These are phyloP conservation scores for Catharanthus roseus DNA, from an alignment of 257 asterid genomes.

Conservation along the genomic window DNA sequence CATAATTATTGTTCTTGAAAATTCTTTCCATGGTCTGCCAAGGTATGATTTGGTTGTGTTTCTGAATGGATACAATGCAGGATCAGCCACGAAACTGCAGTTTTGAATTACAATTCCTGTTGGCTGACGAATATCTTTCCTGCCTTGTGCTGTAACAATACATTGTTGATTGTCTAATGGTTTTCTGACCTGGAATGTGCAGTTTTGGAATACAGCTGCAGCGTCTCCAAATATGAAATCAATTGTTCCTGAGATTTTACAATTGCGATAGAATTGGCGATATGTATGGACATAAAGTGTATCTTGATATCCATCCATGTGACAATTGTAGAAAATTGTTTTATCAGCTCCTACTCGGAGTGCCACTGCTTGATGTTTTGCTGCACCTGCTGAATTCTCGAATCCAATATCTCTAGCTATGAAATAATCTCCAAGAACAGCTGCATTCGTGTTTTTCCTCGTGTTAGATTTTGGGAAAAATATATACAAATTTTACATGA, in stretches of 20 bases:
- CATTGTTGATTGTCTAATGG: constrained; percentile 59
- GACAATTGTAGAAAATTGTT: constrained; percentile 60
- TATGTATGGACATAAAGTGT: constrained; percentile 69
- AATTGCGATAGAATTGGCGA: constrained; percentile 71
- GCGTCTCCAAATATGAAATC: constrained; percentile 80
- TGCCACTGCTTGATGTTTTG: constrained; percentile 80
- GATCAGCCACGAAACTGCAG: constrained; percentile 56
- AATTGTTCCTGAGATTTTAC: constrained; percentile 73
- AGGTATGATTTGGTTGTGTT: constrained; percentile 44
- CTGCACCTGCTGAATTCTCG: constrained; percentile 75
- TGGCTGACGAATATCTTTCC: constrained; percentile 67
- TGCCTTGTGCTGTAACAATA: constrained; percentile 80
- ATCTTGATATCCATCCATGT: constrained; percentile 80
- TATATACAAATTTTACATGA: neutral
- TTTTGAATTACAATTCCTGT: constrained; percentile 65
- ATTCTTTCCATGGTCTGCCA: constrained; percentile 81
- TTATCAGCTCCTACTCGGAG: constrained; percentile 66
- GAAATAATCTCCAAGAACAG: constrained; percentile 65
- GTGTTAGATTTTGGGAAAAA: neutral
- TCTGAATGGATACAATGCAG: constrained; percentile 29
- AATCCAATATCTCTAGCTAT: constrained; percentile 67
- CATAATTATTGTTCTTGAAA: constrained; percentile 63
- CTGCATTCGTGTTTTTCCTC: constrained; percentile 25
- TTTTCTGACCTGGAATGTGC: constrained; percentile 63
- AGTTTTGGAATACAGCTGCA: constrained; percentile 73